Percentiles rank a stretch among this genome's conserved stretches.
These are phyloP conservation scores for Ruellia speciosa DNA, from an alignment of 305 asterid species.

Conservation along the genomic window DNA sequence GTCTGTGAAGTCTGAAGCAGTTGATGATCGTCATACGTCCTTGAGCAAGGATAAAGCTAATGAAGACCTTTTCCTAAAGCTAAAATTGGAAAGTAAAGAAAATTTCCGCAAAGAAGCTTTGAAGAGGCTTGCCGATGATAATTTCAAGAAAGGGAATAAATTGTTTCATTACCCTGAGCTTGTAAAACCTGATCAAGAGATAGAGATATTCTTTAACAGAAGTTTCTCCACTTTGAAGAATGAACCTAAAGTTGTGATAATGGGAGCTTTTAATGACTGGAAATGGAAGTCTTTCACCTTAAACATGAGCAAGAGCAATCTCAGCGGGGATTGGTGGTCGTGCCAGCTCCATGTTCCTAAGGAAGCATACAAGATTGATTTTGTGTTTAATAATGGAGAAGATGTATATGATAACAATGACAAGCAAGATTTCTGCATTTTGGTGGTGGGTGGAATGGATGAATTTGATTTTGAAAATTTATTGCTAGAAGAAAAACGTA, in stretches of 20 bases:
- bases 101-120: conserved; percentile 38
- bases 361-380: conserved; percentile 87
- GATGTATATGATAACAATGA: conserved; percentile 85
- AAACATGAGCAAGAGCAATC: conserved; percentile 56
- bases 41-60: conserved; percentile 24
- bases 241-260: conserved; percentile 61
- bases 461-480: conserved; percentile 70
- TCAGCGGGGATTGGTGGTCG: conserved; percentile 91
- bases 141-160: conserved; percentile 50
- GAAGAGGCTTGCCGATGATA: conserved; percentile 62
- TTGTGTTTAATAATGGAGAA: conserved; percentile 78
- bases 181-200: conserved; percentile 63
- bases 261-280: conserved; percentile 94
- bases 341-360: conserved; percentile 78
- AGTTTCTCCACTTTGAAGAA: conserved; percentile 68
- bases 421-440: conserved; percentile 61
- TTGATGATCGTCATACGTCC: conserved; percentile 22
- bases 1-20: conserved; percentile 25
- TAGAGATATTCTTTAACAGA: conserved; percentile 66
- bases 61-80: conserved; percentile 33
- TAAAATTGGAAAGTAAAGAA: conserved; percentile 60
- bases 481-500: conserved; percentile 81
- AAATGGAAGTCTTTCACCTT: conserved; percentile 68
- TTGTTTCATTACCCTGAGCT: conserved; percentile 64
- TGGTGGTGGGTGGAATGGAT: conserved; percentile 72